Conservation (phyloP, 306 rosid genomes). For the Cyamopsis tetragonoloba region DNA sequence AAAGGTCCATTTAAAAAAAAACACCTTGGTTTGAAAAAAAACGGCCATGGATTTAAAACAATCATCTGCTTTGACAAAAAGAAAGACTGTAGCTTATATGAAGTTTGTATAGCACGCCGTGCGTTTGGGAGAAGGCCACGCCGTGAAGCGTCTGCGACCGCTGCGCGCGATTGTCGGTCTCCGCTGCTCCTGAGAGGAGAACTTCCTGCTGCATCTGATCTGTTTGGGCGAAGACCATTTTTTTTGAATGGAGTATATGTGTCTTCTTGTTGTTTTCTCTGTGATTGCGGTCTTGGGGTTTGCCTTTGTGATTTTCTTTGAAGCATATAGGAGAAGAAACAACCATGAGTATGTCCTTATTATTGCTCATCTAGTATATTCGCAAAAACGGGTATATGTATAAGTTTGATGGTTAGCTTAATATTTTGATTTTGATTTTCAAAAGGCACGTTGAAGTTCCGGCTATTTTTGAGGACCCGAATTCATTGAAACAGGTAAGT, state of each 20-base stretch:
- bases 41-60: too few species aligned
- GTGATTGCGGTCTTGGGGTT: constrained; percentile 38
- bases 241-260: constrained; percentile 35
- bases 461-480: constrained; percentile 79
- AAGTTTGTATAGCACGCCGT: too few species aligned
- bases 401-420: background rate
- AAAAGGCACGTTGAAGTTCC: constrained; percentile 77
- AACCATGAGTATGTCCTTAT: constrained; percentile 52
- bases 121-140: too few species aligned
- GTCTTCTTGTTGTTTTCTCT: constrained; percentile 34
- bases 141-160: too few species aligned
- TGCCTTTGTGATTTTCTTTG: constrained; percentile 43
- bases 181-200: too few species aligned
- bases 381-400: background rate
- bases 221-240: too few species aligned
- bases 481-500: constrained; percentile 64
- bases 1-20: too few species aligned
- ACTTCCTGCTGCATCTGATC: background rate
- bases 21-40: too few species aligned
- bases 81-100: too few species aligned
- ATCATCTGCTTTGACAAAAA: too few species aligned
- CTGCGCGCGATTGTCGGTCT: too few species aligned
- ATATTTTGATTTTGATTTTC: constrained; percentile 3
- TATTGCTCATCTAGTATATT: background rate
- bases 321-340: constrained; percentile 70